A percentile compares a stretch with the other conserved stretches of the same genome.
These are phyloP conservation scores for Plasmodium coatneyi DNA, from an alignment of 169 alveolate species.

Conservation along the genomic window DNA sequence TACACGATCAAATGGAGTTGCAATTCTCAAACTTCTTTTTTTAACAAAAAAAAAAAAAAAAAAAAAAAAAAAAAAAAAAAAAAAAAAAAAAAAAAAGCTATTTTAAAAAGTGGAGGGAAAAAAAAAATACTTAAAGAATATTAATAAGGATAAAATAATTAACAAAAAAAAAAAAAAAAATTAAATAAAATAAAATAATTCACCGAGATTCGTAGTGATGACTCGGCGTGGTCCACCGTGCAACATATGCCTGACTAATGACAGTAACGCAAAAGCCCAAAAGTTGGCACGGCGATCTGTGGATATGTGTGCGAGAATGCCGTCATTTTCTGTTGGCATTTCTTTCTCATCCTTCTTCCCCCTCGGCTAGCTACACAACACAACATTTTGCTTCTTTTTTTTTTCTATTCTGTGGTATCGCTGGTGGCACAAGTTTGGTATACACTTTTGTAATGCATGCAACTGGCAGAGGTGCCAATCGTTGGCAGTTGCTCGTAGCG, in stretches of 20 bases:
- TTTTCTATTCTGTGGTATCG: background rate
- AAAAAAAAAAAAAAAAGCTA: background rate
- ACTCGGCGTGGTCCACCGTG: background rate
- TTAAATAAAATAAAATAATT: background rate
- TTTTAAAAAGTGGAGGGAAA: background rate
- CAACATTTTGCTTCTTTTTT: background rate
- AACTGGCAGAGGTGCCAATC: background rate
- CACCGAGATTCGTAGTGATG: background rate
- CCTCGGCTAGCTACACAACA: background rate
- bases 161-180: background rate
- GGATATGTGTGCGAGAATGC: background rate
- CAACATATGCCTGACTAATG: background rate
- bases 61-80: background rate
- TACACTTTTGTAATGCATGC: background rate
- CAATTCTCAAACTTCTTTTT: background rate
- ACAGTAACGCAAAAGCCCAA: background rate
- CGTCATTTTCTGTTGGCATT: background rate
- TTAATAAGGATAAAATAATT: background rate
- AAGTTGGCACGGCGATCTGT: background rate
- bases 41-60: constrained; percentile 12
- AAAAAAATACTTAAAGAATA: constrained; percentile 3
- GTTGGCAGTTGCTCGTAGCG: background rate
- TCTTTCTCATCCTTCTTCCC: background rate
- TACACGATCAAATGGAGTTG: constrained; percentile 15
- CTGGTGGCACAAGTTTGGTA: background rate